Base-by-base conservation (phyloP, 2,329 filamentous ascomycete species). In the Lachnellula hyalina region DNA sequence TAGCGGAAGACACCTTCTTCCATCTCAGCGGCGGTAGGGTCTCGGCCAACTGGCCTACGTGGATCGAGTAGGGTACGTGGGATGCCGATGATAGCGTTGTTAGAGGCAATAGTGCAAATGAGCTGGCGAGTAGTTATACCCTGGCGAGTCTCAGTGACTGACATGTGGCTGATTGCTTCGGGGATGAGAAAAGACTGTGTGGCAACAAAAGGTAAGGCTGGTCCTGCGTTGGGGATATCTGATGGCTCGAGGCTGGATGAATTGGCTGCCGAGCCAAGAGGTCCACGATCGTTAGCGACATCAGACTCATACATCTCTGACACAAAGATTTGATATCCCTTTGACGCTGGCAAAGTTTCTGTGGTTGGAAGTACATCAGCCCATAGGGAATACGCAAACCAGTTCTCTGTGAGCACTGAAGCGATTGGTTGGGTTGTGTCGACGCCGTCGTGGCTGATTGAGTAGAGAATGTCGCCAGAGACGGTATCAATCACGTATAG, bases 231-330 rank as follows among this genome's bases (percentile, higher is more conserved):
- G 0, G 78, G 78, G 1, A 73, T 72, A 46, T 83, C 79, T 2
- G 84, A 75, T 3, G 87, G 86, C 51, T 84, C 77, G 47, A 96
- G 74, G n/a, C 86, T 86, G 0, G 93, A 96, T 67, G 86, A 89
- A 67, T 92, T 93, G 42, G 77, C 75, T 1, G 82, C 74, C 21
- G 85, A 79, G 49, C 82, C 86, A 1, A 96, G 79, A 3, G 87
- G 81, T 1, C 93, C 94, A 53, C 94, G 87, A 71, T 96, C 89
- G 68, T 99, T 94, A 21, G 89, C 77, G 11, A 85, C 73, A 0
- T 86, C 79, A 0, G 92, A 96, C 71, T 96, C 94, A 73, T 92
- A 97, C 36, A 99, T 82, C 67, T 99, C 93, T 0, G 89, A 86
- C 11, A 96, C 80, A 19, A 92, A 81, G 7, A 97, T 79, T 65